Conservation (phyloP, 331 rosid genomes). For the Cydonia oblonga region DNA sequence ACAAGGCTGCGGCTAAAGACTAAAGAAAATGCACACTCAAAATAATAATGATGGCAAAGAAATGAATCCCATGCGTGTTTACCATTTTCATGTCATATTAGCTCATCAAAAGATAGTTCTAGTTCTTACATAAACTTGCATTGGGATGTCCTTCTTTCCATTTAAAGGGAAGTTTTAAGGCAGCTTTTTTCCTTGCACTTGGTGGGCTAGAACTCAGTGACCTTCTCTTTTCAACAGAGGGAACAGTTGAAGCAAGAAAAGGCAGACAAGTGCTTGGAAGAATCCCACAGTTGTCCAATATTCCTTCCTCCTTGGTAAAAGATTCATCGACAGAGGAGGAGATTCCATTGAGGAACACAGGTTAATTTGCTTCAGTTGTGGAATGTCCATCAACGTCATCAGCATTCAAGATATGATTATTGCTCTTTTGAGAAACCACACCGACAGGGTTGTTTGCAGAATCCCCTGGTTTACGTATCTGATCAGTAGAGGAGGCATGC, state of each 20-base stretch:
- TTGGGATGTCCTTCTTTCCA: conserved; percentile 65
- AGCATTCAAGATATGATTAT: conserved; percentile 20
- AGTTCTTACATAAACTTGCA: conserved; percentile 57
- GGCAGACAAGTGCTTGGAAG: conserved; percentile 77
- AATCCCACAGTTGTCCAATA: conserved; percentile 81
- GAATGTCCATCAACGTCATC: conserved; percentile 35
- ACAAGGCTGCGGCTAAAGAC: not conserved
- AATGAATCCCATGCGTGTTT: not conserved
- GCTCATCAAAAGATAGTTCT: conserved; percentile 4
- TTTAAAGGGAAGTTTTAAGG: conserved; percentile 52
- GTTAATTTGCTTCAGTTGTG: conserved; percentile 36
- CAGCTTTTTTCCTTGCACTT: conserved; percentile 49
- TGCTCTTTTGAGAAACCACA: conserved; percentile 30
- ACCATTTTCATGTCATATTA: not conserved
- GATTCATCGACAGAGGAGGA: conserved; percentile 52
- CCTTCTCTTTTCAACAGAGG: conserved; percentile 64
- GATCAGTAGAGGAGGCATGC: conserved; percentile 20
- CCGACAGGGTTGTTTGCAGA: conserved; percentile 15
- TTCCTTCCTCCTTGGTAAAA: conserved; percentile 45
- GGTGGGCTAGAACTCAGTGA: conserved; percentile 65
- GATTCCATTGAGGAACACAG: conserved; percentile 68
- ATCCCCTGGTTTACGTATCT: conserved; percentile 26
- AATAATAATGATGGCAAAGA: not conserved
- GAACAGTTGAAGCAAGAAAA: conserved; percentile 58
- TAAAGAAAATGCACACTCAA: not conserved